Evolutionary conservation across 495 filamentous ascomycete species (phyloP).

Genomic region (Annulohypoxylon bovei): DNA sequence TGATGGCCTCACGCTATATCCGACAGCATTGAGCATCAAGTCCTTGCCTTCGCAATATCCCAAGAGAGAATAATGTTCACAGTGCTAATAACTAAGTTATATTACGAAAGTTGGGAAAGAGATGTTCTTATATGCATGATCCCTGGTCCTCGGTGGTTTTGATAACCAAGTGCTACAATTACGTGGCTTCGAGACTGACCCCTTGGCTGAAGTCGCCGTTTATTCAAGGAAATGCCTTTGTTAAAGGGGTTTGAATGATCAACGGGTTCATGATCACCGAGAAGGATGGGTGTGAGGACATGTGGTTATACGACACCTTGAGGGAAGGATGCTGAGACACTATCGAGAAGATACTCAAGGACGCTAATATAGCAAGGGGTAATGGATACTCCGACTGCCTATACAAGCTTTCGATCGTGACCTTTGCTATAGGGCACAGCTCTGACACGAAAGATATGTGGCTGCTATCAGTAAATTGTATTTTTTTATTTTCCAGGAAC

Average conservation of each 20-base stretch:
- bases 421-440: too few species aligned
- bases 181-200: neutral
- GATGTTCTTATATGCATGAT: neutral
- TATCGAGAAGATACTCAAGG: neutral
- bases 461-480: too few species aligned
- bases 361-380: neutral
- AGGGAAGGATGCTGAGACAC: neutral
- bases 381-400: too few species aligned
- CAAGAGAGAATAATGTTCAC: neutral
- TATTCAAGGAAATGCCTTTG: neutral
- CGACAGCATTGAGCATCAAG: neutral
- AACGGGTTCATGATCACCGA: neutral
- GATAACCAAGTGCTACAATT: neutral
- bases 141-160: neutral
- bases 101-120: neutral
- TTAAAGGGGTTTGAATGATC: neutral
- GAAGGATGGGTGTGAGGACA: neutral
- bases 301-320: neutral
- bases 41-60: neutral
- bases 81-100: neutral
- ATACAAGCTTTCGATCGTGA: too few species aligned
- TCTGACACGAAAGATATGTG: too few species aligned
- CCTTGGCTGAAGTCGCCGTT: neutral
- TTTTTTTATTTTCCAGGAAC: too few species aligned
- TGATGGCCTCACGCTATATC: neutral